These are phyloP conservation scores for Boletus rufocinnamomeus DNA, from an alignment of 768 basidiomycete genomes.

Conservation along the genomic window DNA sequence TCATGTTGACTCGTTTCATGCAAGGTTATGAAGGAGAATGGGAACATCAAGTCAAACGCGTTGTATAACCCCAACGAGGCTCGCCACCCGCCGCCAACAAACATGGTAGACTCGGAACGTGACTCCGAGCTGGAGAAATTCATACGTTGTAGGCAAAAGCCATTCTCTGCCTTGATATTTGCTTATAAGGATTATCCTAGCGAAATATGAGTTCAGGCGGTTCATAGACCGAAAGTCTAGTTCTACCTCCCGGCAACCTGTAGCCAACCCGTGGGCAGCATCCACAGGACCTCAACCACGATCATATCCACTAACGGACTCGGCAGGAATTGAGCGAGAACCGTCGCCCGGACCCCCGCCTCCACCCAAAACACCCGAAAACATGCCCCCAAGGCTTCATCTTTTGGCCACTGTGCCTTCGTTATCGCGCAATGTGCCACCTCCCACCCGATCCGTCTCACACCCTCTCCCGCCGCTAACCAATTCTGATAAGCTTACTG, in stretches of 20 bases:
- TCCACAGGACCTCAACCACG: conserved; percentile 24
- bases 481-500: conserved; percentile 17
- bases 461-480: conserved; percentile 35
- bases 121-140: conserved; percentile 91
- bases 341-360: conserved; percentile 29
- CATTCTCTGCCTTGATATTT: neutral
- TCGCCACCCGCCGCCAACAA: conserved; percentile 80
- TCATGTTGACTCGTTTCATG: conserved; percentile 16
- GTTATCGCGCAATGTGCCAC: conserved; percentile 13
- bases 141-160: conserved; percentile 65
- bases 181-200: conserved; percentile 38
- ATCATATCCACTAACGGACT: conserved; percentile 20
- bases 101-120: conserved; percentile 73
- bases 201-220: conserved; percentile 77
- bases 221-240: conserved; percentile 55
- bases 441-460: conserved; percentile 34
- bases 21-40: conserved; percentile 77
- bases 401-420: conserved; percentile 16
- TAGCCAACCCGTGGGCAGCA: conserved; percentile 42
- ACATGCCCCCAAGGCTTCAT: conserved; percentile 24
- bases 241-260: conserved; percentile 37
- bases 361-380: conserved; percentile 32
- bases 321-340: conserved; percentile 14
- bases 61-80: conserved; percentile 83
- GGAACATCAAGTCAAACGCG: conserved; percentile 80